These are phyloP conservation scores for Candida insectalens DNA, from an alignment of 805 yeast genomes.

Conservation along the genomic window DNA sequence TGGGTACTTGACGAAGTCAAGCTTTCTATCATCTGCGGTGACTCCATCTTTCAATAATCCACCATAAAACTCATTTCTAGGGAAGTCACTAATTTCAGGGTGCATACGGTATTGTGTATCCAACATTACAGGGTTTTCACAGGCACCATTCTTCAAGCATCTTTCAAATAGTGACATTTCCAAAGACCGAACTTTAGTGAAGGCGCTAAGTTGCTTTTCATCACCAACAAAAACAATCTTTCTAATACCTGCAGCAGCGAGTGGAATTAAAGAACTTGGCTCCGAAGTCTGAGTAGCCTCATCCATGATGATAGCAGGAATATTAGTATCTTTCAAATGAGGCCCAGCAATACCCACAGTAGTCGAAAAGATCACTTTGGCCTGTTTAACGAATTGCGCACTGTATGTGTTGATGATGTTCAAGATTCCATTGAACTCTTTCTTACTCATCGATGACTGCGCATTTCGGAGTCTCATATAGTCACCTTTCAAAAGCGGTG, in stretches of 20 bases:
- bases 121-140: constrained; percentile 53
- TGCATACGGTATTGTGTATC: constrained; percentile 95
- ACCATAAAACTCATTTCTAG: constrained; percentile 70
- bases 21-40: constrained; percentile 36
- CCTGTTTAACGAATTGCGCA: constrained; percentile 47
- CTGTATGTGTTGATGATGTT: constrained; percentile 30
- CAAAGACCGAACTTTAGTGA: constrained; percentile 56
- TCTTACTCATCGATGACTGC: constrained; percentile 22
- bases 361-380: constrained; percentile 63
- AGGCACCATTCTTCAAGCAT: constrained; percentile 51
- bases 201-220: constrained; percentile 65
- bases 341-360: constrained; percentile 66
- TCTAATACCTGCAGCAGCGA: constrained; percentile 57
- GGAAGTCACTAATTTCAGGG: constrained; percentile 79
- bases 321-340: constrained; percentile 41
- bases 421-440: constrained; percentile 1
- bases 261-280: constrained; percentile 60
- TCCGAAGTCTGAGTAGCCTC: constrained; percentile 74
- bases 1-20: constrained; percentile 42
- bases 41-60: constrained; percentile 66
- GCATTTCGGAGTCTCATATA: constrained; percentile 31
- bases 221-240: constrained; percentile 71
- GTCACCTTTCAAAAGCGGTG: constrained; percentile 33
- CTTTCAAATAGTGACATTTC: constrained; percentile 65
- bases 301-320: constrained; percentile 67